A percentile compares a stretch with the other conserved stretches of the same genome.
Conservation (phyloP, 2,329 filamentous ascomycete genomes). For the Paraphaeosphaeria minitans region DNA sequence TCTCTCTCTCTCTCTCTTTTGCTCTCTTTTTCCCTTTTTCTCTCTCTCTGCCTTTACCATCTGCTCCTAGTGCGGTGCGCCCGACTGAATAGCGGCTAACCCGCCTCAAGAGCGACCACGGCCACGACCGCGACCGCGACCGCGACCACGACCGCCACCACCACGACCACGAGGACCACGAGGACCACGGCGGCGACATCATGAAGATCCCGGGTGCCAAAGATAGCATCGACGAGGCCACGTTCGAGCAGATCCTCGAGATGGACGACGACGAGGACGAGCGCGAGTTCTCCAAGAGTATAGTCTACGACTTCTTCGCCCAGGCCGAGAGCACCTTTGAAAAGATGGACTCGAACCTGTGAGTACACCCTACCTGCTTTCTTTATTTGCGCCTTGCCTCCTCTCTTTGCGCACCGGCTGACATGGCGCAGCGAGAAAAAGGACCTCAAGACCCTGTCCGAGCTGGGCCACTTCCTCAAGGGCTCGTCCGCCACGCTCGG, state of each 20-base stretch:
- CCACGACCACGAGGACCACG: too few species aligned
- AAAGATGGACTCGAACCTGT: slow-evolving; percentile 85
- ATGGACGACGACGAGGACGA: slow-evolving; percentile 94
- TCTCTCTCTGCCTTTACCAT: slow-evolving; percentile 6
- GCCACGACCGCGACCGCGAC: too few species aligned
- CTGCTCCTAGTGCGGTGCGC: not conserved
- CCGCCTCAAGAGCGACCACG: slow-evolving; percentile 26
- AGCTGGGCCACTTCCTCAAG: slow-evolving; percentile 93
- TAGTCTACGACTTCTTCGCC: slow-evolving; percentile 91
- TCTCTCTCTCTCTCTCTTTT: slow-evolving; percentile 3
- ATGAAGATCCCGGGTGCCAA: slow-evolving; percentile 65
- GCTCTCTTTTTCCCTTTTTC: too few species aligned
- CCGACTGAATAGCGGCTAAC: slow-evolving; percentile 14
- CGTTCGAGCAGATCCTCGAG: slow-evolving; percentile 94
- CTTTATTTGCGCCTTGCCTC: not conserved
- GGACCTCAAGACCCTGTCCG: slow-evolving; percentile 76
- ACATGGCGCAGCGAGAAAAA: slow-evolving; percentile 61
- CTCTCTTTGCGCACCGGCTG: slow-evolving; percentile 12
- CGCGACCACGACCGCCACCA: too few species aligned
- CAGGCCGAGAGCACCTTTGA: slow-evolving; percentile 86
- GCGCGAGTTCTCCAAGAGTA: slow-evolving; percentile 83
- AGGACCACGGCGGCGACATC: slow-evolving; percentile 30
- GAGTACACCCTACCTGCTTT: slow-evolving; percentile 51
- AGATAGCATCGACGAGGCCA: slow-evolving; percentile 76
- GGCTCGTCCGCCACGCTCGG: slow-evolving; percentile 95